phyloP scores from a whole-genome alignment of 352 stramenopile genomes.

The Pilasporangium apinafurcum region DNA sequence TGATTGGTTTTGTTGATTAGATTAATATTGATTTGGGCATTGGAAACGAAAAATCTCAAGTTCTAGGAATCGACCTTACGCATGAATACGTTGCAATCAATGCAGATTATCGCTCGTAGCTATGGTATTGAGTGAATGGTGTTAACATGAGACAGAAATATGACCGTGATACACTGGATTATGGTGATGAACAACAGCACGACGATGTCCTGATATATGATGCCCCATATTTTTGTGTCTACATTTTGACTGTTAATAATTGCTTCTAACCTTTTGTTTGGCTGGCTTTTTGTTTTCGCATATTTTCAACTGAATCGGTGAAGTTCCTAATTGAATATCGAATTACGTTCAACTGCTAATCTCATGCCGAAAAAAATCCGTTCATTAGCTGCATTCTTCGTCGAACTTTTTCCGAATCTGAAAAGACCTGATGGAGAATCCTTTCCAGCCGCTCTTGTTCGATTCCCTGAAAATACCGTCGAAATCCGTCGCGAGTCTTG shows the following conservation, averaged over 20 bases:
- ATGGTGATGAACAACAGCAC: neutral
- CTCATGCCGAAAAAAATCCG: constrained; percentile 33
- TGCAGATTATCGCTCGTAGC: constrained; percentile 97
- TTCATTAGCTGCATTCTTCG: constrained; percentile 69
- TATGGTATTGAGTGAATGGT: too few relatives aligned
- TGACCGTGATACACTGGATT: too few relatives aligned
- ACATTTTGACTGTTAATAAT: neutral
- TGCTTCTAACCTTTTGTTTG: neutral
- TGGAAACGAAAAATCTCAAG: constrained; percentile 70
- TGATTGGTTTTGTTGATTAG: constrained; percentile 10
- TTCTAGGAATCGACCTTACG: constrained; percentile 97
- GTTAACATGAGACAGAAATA: too few relatives aligned
- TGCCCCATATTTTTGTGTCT: neutral
- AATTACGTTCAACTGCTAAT: constrained; percentile 8
- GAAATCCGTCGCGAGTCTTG: constrained; percentile 73
- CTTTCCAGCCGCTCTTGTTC: constrained; percentile 31
- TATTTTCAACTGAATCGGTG: too few relatives aligned
- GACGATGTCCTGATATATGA: neutral
- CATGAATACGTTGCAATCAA: constrained; percentile 98
- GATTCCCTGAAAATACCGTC: constrained; percentile 59
- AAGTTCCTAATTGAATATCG: too few relatives aligned
- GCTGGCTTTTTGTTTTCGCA: too few relatives aligned
- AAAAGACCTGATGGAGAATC: constrained; percentile 44
- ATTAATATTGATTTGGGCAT: constrained; percentile 94
- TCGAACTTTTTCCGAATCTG: constrained; percentile 40